Base-by-base conservation (phyloP, 768 basidiomycete genomes). In the Mycena galopus region DNA sequence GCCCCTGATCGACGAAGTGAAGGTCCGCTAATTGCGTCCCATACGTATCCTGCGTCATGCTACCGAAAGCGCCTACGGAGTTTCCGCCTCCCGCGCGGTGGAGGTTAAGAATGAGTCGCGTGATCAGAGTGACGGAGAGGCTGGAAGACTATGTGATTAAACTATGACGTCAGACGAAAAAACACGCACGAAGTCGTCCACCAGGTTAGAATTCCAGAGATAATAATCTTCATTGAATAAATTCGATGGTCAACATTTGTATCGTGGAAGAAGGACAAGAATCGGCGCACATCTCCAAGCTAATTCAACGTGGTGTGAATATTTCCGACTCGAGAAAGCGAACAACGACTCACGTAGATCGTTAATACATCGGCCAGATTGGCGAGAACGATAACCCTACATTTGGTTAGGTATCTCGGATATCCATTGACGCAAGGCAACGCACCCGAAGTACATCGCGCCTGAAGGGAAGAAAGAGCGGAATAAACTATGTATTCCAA, bases 391-490 rank as follows among this genome's bases (percentile, higher is more conserved):
- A 74, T 74, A 0, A 74, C 59, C 33, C 73, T 74, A 33, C n/a
- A 21, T n/a, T 23, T 60, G 16, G 42, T 44, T 19, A 44, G 6
- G 2, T 53, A 19, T 39, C 16, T 4, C 17, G 30, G 23, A 42
- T 21, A 17, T 35, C n/a, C 10, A 35, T 39, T 5, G 16, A 39
- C 12, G n/a, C 11, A 27, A 50, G 7, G 63, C 9, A n/a, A 61
- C 69, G 1, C 3, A 71, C 73, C 73, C 73, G n/a, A 74, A 74
- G 29, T 74, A 74, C 65, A 74, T 70, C 6, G 69, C 69, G 33
- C 73, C 73, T 73, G 12, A 58, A 23, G 0, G 12, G 29, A 27
- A n/a, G 16, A 64, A 21, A 44, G 17, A 37, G 29, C 16, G 12
- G 55, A 58, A 51, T 33, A 0, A 50, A 30, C 12, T 57, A 17